These are phyloP conservation scores for Aspergillus aculeatinus DNA, from an alignment of 2,329 filamentous ascomycete genomes.

Conservation along the genomic window DNA sequence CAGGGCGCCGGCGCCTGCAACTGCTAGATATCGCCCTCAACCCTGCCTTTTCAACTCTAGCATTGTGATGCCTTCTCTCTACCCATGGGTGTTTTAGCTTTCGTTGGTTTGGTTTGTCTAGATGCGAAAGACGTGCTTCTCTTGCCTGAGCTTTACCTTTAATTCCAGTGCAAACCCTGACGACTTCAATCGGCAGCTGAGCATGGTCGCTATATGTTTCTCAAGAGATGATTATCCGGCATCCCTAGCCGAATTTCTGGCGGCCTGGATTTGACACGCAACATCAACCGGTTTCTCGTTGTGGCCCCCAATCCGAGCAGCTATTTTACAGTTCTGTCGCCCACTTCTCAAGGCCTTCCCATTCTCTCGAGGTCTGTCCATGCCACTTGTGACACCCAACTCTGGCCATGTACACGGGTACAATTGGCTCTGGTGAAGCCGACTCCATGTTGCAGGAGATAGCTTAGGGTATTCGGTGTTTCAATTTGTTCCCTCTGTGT, in stretches of 20 bases:
- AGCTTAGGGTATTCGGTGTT: constrained; percentile 22
- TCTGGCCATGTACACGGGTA: constrained; percentile 20
- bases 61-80: background rate
- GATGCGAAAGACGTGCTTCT: constrained; percentile 19
- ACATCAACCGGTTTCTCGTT: constrained; percentile 6
- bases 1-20: constrained; percentile 62
- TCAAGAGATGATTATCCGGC: constrained; percentile 1
- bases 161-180: constrained; percentile 7
- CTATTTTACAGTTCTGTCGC: background rate
- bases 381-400: background rate
- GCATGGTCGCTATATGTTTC: constrained; percentile 17
- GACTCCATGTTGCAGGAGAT: constrained; percentile 29
- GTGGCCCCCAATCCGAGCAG: background rate
- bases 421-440: constrained; percentile 33
- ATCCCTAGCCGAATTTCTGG: background rate
- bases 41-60: constrained; percentile 9
- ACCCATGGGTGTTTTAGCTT: constrained; percentile 12
- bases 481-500: constrained; percentile 25
- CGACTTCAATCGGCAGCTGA: constrained; percentile 10
- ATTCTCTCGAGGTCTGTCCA: background rate
- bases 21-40: constrained; percentile 50
- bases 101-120: constrained; percentile 15
- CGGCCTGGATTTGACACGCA: background rate
- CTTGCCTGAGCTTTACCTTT: constrained; percentile 10
- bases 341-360: background rate